Base-by-base conservation (phyloP, 2,329 filamentous ascomycete species). In the Pestalotiopsis fici region DNA sequence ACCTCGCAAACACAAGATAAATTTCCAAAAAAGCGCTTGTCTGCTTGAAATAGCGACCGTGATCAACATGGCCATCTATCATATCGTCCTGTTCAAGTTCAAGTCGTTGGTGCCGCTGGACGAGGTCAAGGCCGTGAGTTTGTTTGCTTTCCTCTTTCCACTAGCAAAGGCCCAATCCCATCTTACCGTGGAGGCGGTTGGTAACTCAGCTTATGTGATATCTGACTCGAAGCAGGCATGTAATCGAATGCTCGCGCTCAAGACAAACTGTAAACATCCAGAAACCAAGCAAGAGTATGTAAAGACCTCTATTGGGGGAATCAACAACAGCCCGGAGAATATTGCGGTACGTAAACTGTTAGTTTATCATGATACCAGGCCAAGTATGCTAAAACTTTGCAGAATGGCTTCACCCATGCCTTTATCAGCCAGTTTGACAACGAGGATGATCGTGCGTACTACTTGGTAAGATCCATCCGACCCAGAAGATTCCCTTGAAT, bases 351-450 rank as follows among this genome's bases (percentile, higher is more conserved):
- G 70, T 12, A 54, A 15, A 64, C 13, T 64, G 21, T 27, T 3
- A 39, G 3, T 15, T 18, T 23, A 15, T 55, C 27, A 11, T 37
- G 4, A 5, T 1, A 56, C 2, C 7, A 15, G 4, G 12, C 11
- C 12, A 25, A 21, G 12, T n/a, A 57, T n/a, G 18, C 21, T 54
- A n/a, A 31, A 12, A 35, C n/a, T 28, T 18, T 23, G 67, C 66
- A 88, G 90, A 82, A 84, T 57, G 90, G 85, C 0, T 86, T 89
- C 39, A 89, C 88, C 1, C 90, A 93, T 73, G 88, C 83, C 0
- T 93, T 93, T 71, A 84, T 93, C 1, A 83, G 87, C 28, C 85
- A 91, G 71, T 93, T 93, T 68, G 83, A 85, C 3, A 90, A 77
- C 59, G 82, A 83, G 35, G 85, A 87, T 69, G 90, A 93, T 72